A percentile compares a stretch with the other conserved stretches of the same genome.
Conservation (phyloP, 1,284 basidiomycete species). For the Moesziomyces parantarcticus region DNA sequence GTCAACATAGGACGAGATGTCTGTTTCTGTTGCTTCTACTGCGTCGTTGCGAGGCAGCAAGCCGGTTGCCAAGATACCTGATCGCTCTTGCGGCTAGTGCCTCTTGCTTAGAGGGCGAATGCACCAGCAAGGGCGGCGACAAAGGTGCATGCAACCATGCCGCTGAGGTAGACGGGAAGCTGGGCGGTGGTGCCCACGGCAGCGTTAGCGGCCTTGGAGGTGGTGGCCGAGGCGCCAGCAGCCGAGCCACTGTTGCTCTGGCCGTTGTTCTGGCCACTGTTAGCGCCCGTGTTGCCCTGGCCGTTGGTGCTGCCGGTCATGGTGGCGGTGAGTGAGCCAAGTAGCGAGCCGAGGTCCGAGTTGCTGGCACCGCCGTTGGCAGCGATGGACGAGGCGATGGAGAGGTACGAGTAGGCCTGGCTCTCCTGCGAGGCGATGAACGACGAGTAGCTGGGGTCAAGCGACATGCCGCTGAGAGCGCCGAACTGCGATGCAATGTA, state of each 20-base stretch:
- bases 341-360: conserved; percentile 12
- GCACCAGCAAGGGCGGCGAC: conserved; percentile 32
- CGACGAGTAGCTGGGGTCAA: conserved; percentile 18
- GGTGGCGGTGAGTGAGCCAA: conserved; percentile 15
- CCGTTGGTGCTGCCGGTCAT: background rate
- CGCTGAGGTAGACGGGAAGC: conserved; percentile 12
- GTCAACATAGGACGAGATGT: too few relatives aligned
- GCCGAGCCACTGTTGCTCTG: conserved; percentile 3
- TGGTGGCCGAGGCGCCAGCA: conserved; percentile 4
- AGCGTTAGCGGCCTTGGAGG: conserved; percentile 10
- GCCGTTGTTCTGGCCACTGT: conserved; percentile 2
- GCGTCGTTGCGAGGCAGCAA: too few relatives aligned
- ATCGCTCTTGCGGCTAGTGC: too few relatives aligned
- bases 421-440: conserved; percentile 15
- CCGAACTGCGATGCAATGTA: conserved; percentile 25
- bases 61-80: too few relatives aligned
- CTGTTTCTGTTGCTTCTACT: too few relatives aligned
- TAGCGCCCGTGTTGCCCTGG: conserved; percentile 1
- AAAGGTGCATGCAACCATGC: conserved; percentile 22
- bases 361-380: conserved; percentile 26
- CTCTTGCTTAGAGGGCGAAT: conserved; percentile 9
- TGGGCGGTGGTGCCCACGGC: conserved; percentile 10
- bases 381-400: conserved; percentile 28
- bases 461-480: conserved; percentile 6
- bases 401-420: conserved; percentile 38